A percentile compares a stretch with the other conserved stretches of the same genome.
Conservation (phyloP, 345 rosid species). For the Clausena lansium region DNA sequence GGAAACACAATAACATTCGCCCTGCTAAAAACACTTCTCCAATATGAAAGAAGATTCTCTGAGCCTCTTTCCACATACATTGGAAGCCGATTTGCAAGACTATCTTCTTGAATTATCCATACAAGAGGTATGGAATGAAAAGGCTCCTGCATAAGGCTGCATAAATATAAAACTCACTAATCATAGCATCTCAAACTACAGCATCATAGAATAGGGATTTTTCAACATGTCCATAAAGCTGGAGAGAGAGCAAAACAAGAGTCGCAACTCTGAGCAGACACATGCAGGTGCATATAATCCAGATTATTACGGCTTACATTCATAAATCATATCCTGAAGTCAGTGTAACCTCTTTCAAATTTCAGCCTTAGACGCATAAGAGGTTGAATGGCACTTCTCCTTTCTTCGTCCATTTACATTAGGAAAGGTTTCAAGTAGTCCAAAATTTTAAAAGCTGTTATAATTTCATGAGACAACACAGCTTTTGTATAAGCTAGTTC, state of each 20-base stretch:
- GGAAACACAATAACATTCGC: slow-evolving; percentile 78
- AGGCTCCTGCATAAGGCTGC: slow-evolving; percentile 99
- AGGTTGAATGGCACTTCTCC: neutral
- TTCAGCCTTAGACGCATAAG: neutral
- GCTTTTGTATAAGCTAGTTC: too few species aligned
- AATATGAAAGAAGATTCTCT: slow-evolving; percentile 58
- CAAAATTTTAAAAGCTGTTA: neutral
- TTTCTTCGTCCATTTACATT: neutral
- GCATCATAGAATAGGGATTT: slow-evolving; percentile 16
- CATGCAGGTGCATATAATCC: neutral
- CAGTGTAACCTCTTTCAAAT: neutral
- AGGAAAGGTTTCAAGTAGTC: neutral
- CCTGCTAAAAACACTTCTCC: slow-evolving; percentile 79
- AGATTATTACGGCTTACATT: neutral
- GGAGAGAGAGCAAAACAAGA: slow-evolving; percentile 2
- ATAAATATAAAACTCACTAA: slow-evolving; percentile 60
- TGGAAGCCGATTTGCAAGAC: slow-evolving; percentile 74
- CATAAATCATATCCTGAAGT: neutral
- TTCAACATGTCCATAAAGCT: neutral
- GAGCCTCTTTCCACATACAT: slow-evolving; percentile 61
- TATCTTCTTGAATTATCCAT: slow-evolving; percentile 92
- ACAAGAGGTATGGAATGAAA: slow-evolving; percentile 82
- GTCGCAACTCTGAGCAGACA: neutral
- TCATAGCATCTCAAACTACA: slow-evolving; percentile 35
- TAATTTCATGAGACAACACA: too few species aligned